These are phyloP conservation scores for Fusarium bulbicola DNA, from an alignment of 2,329 filamentous ascomycete genomes.

Conservation along the genomic window DNA sequence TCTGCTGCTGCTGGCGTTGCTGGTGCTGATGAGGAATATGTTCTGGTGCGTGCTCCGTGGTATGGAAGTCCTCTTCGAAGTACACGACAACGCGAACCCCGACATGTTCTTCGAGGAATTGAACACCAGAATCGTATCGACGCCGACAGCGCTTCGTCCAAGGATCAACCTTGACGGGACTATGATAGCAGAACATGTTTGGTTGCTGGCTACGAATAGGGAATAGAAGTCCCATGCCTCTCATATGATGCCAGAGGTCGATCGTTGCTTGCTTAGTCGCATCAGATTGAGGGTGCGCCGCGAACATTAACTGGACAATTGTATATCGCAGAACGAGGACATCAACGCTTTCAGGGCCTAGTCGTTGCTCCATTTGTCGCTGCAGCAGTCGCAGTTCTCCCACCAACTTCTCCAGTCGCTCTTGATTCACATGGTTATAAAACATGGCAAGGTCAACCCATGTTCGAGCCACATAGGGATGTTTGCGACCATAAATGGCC, in stretches of 20 bases:
- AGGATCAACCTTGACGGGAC: slow-evolving; percentile 55
- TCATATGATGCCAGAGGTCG: slow-evolving; percentile 51
- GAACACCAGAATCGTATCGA: slow-evolving; percentile 51
- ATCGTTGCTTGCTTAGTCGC: slow-evolving; percentile 48
- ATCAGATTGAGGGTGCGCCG: slow-evolving; percentile 47
- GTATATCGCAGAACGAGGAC: slow-evolving; percentile 53
- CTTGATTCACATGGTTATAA: slow-evolving; percentile 49
- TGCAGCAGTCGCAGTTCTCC: slow-evolving; percentile 50
- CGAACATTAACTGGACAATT: slow-evolving; percentile 52
- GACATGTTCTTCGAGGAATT: slow-evolving; percentile 51
- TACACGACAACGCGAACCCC: slow-evolving; percentile 52
- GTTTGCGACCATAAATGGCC: slow-evolving; percentile 54
- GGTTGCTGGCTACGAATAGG: slow-evolving; percentile 50
- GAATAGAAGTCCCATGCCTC: slow-evolving; percentile 48
- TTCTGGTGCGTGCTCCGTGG: slow-evolving; percentile 50
- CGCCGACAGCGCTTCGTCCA: slow-evolving; percentile 55
- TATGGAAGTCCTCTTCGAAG: slow-evolving; percentile 57
- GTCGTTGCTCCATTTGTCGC: slow-evolving; percentile 48
- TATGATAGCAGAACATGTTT: slow-evolving; percentile 55
- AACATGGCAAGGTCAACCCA: slow-evolving; percentile 55
- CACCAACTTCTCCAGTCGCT: slow-evolving; percentile 50
- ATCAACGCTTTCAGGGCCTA: slow-evolving; percentile 47
- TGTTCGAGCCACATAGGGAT: slow-evolving; percentile 55
- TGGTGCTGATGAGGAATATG: slow-evolving; percentile 31
- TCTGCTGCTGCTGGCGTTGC: slow-evolving; percentile 26